Evolutionary conservation across 148 eudicot genomes (phyloP).

Genomic region (Nyssa sinensis): DNA sequence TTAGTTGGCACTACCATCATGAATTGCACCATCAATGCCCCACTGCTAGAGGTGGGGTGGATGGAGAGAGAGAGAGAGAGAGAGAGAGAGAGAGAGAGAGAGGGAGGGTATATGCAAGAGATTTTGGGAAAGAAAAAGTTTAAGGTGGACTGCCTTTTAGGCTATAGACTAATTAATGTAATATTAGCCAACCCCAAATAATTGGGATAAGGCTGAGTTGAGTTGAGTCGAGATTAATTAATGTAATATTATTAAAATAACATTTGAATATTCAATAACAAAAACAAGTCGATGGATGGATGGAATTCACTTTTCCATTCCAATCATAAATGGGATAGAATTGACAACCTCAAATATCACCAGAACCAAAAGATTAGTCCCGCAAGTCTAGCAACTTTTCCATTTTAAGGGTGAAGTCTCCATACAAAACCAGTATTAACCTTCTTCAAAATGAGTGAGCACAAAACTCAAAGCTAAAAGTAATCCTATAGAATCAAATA

Average conservation of each 20-base stretch:
- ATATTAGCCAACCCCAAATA: no score
- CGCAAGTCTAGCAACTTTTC: background rate
- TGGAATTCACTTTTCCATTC: background rate
- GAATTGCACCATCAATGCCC: background rate
- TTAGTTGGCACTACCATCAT: background rate
- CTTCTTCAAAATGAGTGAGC: background rate
- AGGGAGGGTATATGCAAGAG: background rate
- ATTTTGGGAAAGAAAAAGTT: background rate
- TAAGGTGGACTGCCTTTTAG: background rate
- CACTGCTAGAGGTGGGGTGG: background rate
- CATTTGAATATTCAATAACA: no score
- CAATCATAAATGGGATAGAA: constrained; percentile 6
- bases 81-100: background rate
- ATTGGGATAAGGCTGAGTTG: no score
- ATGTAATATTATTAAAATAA: no score
- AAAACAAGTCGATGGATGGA: no score
- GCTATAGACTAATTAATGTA: no score
- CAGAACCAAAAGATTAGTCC: background rate
- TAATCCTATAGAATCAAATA: background rate
- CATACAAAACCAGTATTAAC: background rate
- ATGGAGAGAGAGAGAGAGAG: background rate
- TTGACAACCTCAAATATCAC: background rate
- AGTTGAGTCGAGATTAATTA: no score
- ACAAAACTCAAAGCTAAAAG: background rate
- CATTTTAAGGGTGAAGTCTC: background rate